phyloP scores from a whole-genome alignment of 2,329 filamentous ascomycete species.

The Cercospora sp. region DNA sequence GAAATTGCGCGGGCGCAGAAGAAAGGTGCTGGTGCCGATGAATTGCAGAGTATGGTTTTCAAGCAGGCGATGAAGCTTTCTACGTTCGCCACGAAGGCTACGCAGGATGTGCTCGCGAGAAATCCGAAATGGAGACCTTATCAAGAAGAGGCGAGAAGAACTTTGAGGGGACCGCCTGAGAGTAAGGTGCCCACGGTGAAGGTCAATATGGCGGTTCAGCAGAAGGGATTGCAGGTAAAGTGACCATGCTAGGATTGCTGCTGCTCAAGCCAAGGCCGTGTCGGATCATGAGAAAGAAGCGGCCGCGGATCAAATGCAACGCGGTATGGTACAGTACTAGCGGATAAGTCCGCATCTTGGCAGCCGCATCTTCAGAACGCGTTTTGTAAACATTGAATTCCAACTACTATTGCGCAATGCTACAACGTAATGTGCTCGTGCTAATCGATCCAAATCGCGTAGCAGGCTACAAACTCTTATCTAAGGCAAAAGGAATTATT shows the following conservation, averaged over 20 bases:
- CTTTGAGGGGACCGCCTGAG: constrained; percentile 23
- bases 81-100: constrained; percentile 27
- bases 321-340: too few relatives aligned
- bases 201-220: constrained; percentile 33
- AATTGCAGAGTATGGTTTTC: constrained; percentile 29
- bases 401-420: too few relatives aligned
- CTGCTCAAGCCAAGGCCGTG: not conserved
- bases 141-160: constrained; percentile 25
- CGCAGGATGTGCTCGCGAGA: constrained; percentile 33
- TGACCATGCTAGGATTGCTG: not conserved
- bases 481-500: too few relatives aligned
- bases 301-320: not conserved
- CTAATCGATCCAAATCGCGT: too few relatives aligned
- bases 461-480: too few relatives aligned
- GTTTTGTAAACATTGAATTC: too few relatives aligned
- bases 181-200: constrained; percentile 32
- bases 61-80: constrained; percentile 31
- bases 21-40: constrained; percentile 25
- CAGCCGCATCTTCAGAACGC: too few relatives aligned
- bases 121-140: constrained; percentile 33
- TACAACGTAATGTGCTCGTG: too few relatives aligned
- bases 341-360: too few relatives aligned
- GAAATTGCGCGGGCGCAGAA: constrained; percentile 29
- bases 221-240: constrained; percentile 17
- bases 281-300: too few relatives aligned